Evolutionary conservation across 495 filamentous ascomycete species (phyloP), one percentile per base, ranked within the genome.

Genomic region (Cladorrhinum samala): DNA sequence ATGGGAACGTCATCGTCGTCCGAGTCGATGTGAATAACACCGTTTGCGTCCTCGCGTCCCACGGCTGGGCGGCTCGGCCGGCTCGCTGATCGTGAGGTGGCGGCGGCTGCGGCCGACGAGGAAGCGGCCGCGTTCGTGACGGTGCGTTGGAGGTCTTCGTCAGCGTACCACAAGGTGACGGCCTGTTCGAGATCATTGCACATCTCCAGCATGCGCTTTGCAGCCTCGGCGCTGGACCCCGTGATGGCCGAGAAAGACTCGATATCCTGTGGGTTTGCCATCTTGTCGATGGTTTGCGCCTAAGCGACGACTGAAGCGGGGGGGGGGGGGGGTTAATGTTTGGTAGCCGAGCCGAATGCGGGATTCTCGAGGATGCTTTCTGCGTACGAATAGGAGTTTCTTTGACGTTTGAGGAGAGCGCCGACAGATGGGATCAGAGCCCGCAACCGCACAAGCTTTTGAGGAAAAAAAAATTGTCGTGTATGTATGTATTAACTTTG

Each of bases 101-200:
- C 49, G 47, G 41, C 43, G 21, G 60, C 56, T 16, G 59, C 47
- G 65, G 68, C 47, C 49, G 72, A 16, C 50, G 62, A 41, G 62
- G 73, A 9, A 11, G 5, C 3, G 21, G 24, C 54, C 64, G 68
- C 55, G 66, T 71, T 58, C 70, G 71, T 64, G 68, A 69, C 21
- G 57, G 68, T 56, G 7, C 70, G 83, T 58, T 68, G 82, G 67
- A 66, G 81, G 69, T 72, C 88, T 74, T 68, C 84, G 78, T 87
- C 92, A 54, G 90, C 85, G 68, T 87, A 97, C 73, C 81, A 98
- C 11, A 96, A 84, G 72, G 87, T 81, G 62, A 96, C 82, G 7
- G 93, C 93, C 65, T 93, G 88, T 61, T 86, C 81, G 49, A 89
- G 73, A 61, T 95, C 83, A 57, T 94, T 88, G 21, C 89, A 83